Conservation (phyloP, 176 grass and related monocot species). For the Phoenix dactylifera region DNA sequence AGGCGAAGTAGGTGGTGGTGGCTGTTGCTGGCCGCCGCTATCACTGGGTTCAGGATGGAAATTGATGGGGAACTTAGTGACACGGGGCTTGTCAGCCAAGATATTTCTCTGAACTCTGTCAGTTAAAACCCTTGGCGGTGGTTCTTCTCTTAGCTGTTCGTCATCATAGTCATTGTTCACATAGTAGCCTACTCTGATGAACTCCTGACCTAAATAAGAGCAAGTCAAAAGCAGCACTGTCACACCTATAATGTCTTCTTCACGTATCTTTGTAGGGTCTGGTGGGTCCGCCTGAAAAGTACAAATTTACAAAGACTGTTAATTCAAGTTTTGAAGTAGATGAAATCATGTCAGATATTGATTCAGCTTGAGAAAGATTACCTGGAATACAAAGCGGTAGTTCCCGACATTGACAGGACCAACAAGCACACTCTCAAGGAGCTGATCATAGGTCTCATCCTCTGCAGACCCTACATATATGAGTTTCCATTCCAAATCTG, state of each 20-base stretch:
- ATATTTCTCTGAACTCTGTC: constrained; percentile 93
- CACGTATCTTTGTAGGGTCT: constrained; percentile 81
- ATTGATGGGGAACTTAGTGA: constrained; percentile 98
- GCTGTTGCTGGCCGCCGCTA: constrained; percentile 35
- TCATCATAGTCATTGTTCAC: constrained; percentile 98
- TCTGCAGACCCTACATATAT: constrained; percentile 95
- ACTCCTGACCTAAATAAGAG: constrained; percentile 94
- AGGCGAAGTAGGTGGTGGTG: constrained; percentile 31
- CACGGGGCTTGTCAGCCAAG: constrained; percentile 84
- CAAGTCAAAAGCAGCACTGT: constrained; percentile 89
- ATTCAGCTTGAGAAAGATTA: constrained; percentile 11
- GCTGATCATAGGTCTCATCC: constrained; percentile 94
- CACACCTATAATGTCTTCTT: constrained; percentile 96
- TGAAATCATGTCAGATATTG: background rate
- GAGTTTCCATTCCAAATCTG: constrained; percentile 92
- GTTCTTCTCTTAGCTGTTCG: constrained; percentile 88
- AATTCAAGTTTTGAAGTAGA: background rate
- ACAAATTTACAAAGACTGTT: background rate
- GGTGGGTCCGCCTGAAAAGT: constrained; percentile 83
- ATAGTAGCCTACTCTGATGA: constrained; percentile 97
- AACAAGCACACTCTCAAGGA: constrained; percentile 92
- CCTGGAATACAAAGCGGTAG: constrained; percentile 93
- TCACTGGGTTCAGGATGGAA: constrained; percentile 81
- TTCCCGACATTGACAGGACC: constrained; percentile 95
- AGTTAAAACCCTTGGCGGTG: constrained; percentile 54